phyloP scores from a whole-genome alignment of 352 stramenopile species.

The Halophytophthora batemanensis region DNA sequence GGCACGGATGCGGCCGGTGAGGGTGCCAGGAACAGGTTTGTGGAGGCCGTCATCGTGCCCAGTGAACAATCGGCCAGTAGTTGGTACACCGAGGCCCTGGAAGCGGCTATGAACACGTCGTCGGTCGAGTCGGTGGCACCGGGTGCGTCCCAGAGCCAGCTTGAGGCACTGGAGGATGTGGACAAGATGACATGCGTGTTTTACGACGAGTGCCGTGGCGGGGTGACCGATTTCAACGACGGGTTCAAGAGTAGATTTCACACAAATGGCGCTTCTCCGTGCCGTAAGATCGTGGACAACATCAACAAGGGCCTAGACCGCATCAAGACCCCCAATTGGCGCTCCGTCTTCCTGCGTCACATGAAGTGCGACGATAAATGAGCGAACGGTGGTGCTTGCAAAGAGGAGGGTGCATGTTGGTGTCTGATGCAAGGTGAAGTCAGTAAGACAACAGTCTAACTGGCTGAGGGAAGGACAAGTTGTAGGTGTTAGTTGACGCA shows the following conservation, averaged over 20 bases:
- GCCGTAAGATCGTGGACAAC: slow-evolving; percentile 51
- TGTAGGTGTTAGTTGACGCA: too few species aligned
- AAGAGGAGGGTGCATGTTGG: slow-evolving; percentile 3
- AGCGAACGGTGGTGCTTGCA: neutral
- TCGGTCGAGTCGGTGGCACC: slow-evolving; percentile 21
- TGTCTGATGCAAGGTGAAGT: slow-evolving; percentile 13
- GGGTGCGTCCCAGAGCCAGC: slow-evolving; percentile 19
- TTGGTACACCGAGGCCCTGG: slow-evolving; percentile 61
- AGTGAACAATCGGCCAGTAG: slow-evolving; percentile 26
- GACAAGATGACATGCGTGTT: slow-evolving; percentile 90
- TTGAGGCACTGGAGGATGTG: slow-evolving; percentile 60
- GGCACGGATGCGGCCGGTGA: slow-evolving; percentile 3
- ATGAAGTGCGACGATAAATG: slow-evolving; percentile 44
- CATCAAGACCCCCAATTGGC: slow-evolving; percentile 73
- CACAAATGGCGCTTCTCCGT: slow-evolving; percentile 50
- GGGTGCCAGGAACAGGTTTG: slow-evolving; percentile 14
- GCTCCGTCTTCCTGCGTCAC: slow-evolving; percentile 62
- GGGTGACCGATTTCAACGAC: slow-evolving; percentile 60
- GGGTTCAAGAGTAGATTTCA: slow-evolving; percentile 72
- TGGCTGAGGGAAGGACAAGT: too few species aligned
- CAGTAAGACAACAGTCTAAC: slow-evolving; percentile 12
- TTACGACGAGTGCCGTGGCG: slow-evolving; percentile 79
- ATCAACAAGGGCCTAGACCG: slow-evolving; percentile 54
- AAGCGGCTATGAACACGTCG: slow-evolving; percentile 38
- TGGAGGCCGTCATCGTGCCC: slow-evolving; percentile 68